Evolutionary conservation across 768 basidiomycete genomes (phyloP).

Genomic region (Leccinum olivaceopallidum): DNA sequence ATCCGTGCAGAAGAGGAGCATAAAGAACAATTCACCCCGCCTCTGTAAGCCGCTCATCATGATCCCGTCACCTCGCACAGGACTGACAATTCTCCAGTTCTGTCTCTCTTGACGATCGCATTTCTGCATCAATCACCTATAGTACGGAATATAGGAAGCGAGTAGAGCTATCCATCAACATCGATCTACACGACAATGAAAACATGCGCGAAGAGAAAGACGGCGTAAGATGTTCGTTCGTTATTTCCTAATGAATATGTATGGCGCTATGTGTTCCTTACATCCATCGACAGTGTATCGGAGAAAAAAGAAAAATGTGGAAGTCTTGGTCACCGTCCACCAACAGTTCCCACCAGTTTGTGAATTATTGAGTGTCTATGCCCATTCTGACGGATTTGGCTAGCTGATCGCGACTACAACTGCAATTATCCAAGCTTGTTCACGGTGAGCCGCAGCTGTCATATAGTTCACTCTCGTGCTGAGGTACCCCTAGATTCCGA

Average conservation of each 20-base stretch:
- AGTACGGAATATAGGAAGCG: background rate
- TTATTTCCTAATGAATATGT: background rate
- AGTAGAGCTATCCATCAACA: background rate
- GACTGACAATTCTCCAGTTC: conserved; percentile 4
- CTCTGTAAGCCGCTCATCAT: conserved; percentile 9
- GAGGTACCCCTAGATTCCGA: conserved; percentile 10
- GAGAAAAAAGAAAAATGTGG: conserved; percentile 6
- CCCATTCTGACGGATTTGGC: background rate
- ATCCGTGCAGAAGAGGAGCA: background rate
- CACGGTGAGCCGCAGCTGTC: conserved; percentile 3
- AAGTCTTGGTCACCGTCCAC: conserved; percentile 7
- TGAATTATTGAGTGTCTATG: background rate
- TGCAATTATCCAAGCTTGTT: conserved; percentile 13
- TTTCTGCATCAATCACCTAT: background rate
- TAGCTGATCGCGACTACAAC: conserved; percentile 12
- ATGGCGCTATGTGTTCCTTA: background rate
- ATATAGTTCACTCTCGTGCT: background rate
- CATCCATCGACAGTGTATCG: conserved; percentile 9
- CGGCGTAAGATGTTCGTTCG: conserved; percentile 7
- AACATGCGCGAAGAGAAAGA: background rate
- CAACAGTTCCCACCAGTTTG: conserved; percentile 3
- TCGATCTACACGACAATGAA: conserved; percentile 2
- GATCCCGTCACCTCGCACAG: background rate
- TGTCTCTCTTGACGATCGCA: background rate
- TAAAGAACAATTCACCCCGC: background rate